These are phyloP conservation scores for Withania somnifera DNA, from an alignment of 305 asterid genomes.

Conservation along the genomic window DNA sequence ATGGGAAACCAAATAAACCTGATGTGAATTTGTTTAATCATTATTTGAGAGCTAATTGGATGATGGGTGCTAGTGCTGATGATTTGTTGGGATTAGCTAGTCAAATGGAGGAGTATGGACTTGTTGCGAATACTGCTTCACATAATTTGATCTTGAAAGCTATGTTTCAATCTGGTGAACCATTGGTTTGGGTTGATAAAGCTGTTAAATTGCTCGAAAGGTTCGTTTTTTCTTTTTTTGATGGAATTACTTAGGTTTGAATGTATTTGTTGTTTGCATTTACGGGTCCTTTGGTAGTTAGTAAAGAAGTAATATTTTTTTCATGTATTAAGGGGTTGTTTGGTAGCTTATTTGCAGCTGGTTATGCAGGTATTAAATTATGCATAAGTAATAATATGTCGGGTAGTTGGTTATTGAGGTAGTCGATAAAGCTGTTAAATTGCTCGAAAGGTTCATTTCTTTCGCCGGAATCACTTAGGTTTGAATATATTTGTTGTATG, in stretches of 20 bases:
- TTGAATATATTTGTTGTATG: background rate
- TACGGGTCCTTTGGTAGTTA: background rate
- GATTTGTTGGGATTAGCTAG: conserved; percentile 45
- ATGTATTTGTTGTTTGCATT: background rate
- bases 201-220: conserved; percentile 59
- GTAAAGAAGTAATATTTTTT: background rate
- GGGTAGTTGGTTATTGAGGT: background rate
- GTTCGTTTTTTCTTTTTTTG: conserved; percentile 27
- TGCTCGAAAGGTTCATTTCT: conserved; percentile 49
- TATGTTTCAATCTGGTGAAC: conserved; percentile 38
- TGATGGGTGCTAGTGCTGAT: conserved; percentile 40
- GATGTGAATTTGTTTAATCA: conserved; percentile 59
- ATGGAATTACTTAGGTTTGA: background rate
- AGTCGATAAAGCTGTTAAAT: conserved; percentile 34
- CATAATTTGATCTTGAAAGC: conserved; percentile 67
- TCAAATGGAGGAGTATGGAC: conserved; percentile 37
- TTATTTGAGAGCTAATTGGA: conserved; percentile 63
- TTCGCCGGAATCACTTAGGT: background rate
- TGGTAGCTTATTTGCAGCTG: no score
- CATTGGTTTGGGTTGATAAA: conserved; percentile 11
- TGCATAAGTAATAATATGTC: no score
- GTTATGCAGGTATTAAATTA: no score
- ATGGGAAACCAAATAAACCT: conserved; percentile 74
- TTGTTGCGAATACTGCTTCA: conserved; percentile 59
- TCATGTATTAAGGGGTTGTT: background rate